phyloP scores from a whole-genome alignment of 805 yeast genomes.

The Suhomyces pyralidae region DNA sequence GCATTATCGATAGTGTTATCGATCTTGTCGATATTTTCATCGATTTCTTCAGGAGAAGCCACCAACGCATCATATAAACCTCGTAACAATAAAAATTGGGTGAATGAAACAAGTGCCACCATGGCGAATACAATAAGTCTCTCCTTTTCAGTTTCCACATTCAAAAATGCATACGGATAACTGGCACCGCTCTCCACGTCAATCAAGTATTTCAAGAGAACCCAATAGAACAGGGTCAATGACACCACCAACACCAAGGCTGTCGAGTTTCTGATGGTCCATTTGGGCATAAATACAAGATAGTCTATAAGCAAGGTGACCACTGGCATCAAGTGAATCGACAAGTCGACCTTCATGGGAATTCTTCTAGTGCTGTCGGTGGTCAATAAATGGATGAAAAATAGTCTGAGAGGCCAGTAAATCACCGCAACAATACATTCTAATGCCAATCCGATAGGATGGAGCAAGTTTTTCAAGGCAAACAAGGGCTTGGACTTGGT shows the following conservation, averaged over 20 bases:
- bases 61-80: conserved; percentile 21
- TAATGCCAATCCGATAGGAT: conserved; percentile 54
- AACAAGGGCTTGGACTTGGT: conserved; percentile 22
- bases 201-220: conserved; percentile 46
- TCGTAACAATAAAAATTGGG: conserved; percentile 28
- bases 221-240: conserved; percentile 52
- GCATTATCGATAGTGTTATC: neutral
- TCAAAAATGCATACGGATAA: conserved; percentile 69
- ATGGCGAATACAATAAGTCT: conserved; percentile 48
- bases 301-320: conserved; percentile 52
- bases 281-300: conserved; percentile 48
- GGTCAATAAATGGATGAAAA: conserved; percentile 48
- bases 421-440: conserved; percentile 61
- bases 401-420: conserved; percentile 67
- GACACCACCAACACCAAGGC: conserved; percentile 40
- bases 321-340: conserved; percentile 61
- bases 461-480: conserved; percentile 37
- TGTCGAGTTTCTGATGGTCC: conserved; percentile 30
- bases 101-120: conserved; percentile 37
- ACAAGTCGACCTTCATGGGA: conserved; percentile 51
- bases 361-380: conserved; percentile 32
- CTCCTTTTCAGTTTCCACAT: conserved; percentile 43
- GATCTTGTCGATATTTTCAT: neutral
- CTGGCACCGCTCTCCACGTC: conserved; percentile 45
- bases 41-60: conserved; percentile 6